Conservation (phyloP, 2,329 filamentous ascomycete species). For the Coniochaeta sp. region DNA sequence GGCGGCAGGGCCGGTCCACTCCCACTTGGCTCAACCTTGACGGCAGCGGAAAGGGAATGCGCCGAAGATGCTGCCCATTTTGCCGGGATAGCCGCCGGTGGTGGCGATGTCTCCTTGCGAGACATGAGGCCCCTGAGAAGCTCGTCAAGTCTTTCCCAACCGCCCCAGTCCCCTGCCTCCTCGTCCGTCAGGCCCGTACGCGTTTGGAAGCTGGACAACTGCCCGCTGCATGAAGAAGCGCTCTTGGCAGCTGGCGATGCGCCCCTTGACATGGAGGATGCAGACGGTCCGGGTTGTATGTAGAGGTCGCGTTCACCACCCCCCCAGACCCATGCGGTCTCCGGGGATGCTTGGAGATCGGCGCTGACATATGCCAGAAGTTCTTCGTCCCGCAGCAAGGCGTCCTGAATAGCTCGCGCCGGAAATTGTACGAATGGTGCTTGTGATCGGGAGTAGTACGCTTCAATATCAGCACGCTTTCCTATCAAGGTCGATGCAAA, state of each 20-base stretch:
- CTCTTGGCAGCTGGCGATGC: conserved; percentile 7
- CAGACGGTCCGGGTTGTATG: conserved; percentile 20
- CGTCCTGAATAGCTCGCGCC: conserved; percentile 24
- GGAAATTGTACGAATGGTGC: conserved; percentile 10
- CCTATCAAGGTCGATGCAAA: conserved; percentile 63
- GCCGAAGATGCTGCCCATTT: background rate
- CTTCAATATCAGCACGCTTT: conserved; percentile 40
- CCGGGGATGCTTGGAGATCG: conserved; percentile 74
- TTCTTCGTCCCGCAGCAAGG: conserved; percentile 65
- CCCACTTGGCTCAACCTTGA: conserved; percentile 3
- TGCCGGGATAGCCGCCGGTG: conserved; percentile 4
- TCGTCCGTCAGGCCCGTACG: conserved; percentile 46
- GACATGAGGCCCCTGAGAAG: conserved; percentile 46
- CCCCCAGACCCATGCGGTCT: conserved; percentile 79
- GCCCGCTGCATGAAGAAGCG: conserved; percentile 16
- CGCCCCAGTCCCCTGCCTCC: conserved; percentile 64
- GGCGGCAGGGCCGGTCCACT: conserved; percentile 16
- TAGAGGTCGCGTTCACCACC: conserved; percentile 42
- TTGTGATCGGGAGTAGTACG: conserved; percentile 22
- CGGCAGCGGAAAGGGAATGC: background rate
- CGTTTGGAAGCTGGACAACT: conserved; percentile 38
- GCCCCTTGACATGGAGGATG: conserved; percentile 9
- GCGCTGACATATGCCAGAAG: conserved; percentile 79
- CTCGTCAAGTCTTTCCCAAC: conserved; percentile 69
- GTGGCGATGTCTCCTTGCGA: conserved; percentile 22